Conservation (phyloP, 495 filamentous ascomycete species). For the Xylaria intraflava region DNA sequence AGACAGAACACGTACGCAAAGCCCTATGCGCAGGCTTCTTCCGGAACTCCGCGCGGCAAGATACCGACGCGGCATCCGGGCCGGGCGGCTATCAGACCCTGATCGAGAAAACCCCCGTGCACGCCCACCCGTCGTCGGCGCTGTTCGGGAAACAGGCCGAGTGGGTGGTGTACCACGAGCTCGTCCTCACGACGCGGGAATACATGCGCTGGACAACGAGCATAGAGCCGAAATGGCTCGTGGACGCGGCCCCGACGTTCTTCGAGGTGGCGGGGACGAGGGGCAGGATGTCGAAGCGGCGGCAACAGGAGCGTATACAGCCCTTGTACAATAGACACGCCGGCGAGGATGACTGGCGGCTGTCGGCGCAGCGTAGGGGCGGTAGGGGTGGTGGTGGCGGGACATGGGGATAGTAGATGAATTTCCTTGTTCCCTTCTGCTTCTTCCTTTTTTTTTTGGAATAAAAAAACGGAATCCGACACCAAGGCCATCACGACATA, state of each 20-base stretch:
- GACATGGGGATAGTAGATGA: slow-evolving; percentile 96
- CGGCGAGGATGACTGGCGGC: slow-evolving; percentile 84
- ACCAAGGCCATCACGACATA: no score
- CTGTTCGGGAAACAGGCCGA: slow-evolving; percentile 94
- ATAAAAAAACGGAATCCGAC: no score
- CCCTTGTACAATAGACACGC: slow-evolving; percentile 86
- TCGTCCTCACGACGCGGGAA: slow-evolving; percentile 90
- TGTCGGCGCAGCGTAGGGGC: slow-evolving; percentile 80
- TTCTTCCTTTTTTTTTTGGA: no score
- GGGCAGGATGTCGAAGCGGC: slow-evolving; percentile 82
- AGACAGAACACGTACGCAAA: slow-evolving; percentile 80
- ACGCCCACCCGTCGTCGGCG: slow-evolving; percentile 83
- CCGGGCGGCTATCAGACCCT: slow-evolving; percentile 95
- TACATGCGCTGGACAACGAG: slow-evolving; percentile 92
- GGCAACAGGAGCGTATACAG: slow-evolving; percentile 90
- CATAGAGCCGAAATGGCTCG: slow-evolving; percentile 88
- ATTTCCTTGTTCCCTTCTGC: no score
- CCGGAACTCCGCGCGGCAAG: slow-evolving; percentile 88
- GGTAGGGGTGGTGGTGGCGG: slow-evolving; percentile 82
- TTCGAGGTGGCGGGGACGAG: slow-evolving; percentile 96
- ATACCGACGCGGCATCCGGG: no score
- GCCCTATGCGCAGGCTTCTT: slow-evolving; percentile 93
- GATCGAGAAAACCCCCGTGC: slow-evolving; percentile 89
- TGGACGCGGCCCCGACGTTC: slow-evolving; percentile 95
- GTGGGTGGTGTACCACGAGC: slow-evolving; percentile 84